Conservation (phyloP, 2,329 filamentous ascomycete species). For the Aspergillus unguis region DNA sequence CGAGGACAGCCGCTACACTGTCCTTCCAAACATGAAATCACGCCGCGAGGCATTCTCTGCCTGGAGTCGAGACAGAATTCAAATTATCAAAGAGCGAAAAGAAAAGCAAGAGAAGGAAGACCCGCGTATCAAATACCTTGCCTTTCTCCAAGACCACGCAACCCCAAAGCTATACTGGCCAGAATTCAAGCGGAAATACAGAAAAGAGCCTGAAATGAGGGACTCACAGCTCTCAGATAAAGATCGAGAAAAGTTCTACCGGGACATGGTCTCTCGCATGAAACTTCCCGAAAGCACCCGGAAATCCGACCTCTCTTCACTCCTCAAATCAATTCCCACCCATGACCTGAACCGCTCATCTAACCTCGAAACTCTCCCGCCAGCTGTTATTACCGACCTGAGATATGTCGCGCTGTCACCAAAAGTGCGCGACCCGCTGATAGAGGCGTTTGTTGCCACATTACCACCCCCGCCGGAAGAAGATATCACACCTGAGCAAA, state of each 20-base stretch:
- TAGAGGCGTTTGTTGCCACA: slow-evolving; percentile 45
- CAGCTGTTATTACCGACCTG: slow-evolving; percentile 42
- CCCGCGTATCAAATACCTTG: slow-evolving; percentile 76
- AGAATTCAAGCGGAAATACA: slow-evolving; percentile 89
- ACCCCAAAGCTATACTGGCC: slow-evolving; percentile 95
- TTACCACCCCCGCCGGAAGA: slow-evolving; percentile 38
- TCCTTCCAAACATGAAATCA: slow-evolving; percentile 73
- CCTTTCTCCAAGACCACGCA: slow-evolving; percentile 75
- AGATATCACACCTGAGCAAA: slow-evolving; percentile 37
- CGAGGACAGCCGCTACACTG: slow-evolving; percentile 82
- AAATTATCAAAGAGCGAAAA: slow-evolving; percentile 66
- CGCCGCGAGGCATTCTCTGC: slow-evolving; percentile 78
- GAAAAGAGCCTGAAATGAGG: slow-evolving; percentile 72
- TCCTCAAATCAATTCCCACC: slow-evolving; percentile 44
- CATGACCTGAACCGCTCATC: slow-evolving; percentile 41
- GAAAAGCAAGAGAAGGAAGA: slow-evolving; percentile 76
- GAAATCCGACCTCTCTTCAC: slow-evolving; percentile 44
- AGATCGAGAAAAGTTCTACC: slow-evolving; percentile 49
- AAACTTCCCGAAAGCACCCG: slow-evolving; percentile 46
- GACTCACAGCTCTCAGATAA: slow-evolving; percentile 45
- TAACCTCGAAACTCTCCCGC: slow-evolving; percentile 38
- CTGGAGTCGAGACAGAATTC: slow-evolving; percentile 78
- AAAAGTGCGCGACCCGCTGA: slow-evolving; percentile 39
- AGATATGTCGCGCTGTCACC: slow-evolving; percentile 43
- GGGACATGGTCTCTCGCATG: slow-evolving; percentile 45